A percentile compares a stretch with the other conserved stretches of the same genome.
Evolutionary conservation across 1,139 yeast species (phyloP).

Genomic region (Torulaspora globosa): DNA sequence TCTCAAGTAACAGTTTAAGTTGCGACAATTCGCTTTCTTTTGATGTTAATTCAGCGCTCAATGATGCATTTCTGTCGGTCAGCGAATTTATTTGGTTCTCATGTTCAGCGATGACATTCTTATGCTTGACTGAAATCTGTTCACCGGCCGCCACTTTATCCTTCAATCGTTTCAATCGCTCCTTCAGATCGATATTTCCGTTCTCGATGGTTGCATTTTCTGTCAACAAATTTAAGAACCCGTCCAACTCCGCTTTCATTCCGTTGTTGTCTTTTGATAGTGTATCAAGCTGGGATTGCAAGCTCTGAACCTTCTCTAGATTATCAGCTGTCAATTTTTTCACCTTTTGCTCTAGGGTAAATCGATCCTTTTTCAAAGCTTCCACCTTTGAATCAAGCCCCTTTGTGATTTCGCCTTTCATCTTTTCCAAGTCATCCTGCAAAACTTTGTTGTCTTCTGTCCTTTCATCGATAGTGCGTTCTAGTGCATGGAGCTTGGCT

Average conservation of each 20-base stretch:
- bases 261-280: constrained; percentile 1
- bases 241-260: constrained; percentile 2
- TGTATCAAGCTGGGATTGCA: constrained; percentile 2
- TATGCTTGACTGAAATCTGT: constrained; percentile 4
- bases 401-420: constrained; percentile 6
- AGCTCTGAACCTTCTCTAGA: background rate
- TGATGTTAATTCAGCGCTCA: constrained; percentile 3
- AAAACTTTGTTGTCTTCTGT: background rate
- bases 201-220: background rate
- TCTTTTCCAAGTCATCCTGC: background rate
- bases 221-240: constrained; percentile 3
- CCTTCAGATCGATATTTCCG: constrained; percentile 5
- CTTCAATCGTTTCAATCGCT: constrained; percentile 1
- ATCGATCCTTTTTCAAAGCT: background rate
- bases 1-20: background rate
- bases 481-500: constrained; percentile 3
- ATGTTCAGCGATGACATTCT: background rate
- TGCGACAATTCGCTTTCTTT: constrained; percentile 1
- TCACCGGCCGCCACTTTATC: constrained; percentile 1
- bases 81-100: constrained; percentile 7
- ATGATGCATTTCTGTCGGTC: constrained; percentile 4
- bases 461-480: constrained; percentile 9
- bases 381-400: background rate
- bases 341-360: background rate
- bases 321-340: constrained; percentile 3